Evolutionary conservation across 331 rosid genomes (phyloP), one percentile per base, ranked within the genome.

Genomic region (Telfairia occidentalis): DNA sequence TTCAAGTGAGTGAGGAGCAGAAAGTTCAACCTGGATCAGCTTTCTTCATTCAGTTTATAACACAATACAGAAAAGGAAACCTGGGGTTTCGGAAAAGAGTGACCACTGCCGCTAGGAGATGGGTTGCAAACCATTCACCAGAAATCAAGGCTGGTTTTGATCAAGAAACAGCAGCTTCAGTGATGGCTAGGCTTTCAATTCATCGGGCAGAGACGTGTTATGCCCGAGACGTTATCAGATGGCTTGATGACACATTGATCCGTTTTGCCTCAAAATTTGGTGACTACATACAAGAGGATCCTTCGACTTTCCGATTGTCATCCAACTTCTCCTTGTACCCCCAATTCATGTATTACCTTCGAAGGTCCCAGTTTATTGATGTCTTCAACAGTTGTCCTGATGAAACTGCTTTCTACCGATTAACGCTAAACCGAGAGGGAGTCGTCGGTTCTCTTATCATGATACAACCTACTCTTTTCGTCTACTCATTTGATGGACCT

Each of bases 161-260:
- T 82, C 98, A 93, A 80, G 98, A 93, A 83, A 87, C 98, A 9
- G 98, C 97, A 1, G 97, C 97, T 45, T 83, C 97, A 10, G 96
- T 88, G 80, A 84, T 91, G 82, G 92, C 98, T 58, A 88, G 98
- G 65, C 96, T 93, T 78, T 92, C 98, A 46, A 88, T 93, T 77
- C 88, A 81, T 48, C 90, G 97, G 58, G 92, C 96, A 19, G 89
- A 89, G 81, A 82, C 79, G 42, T 87, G 88, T 85, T 84, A 84
- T 76, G 86, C 95, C 42, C 96, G 95, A 45, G 98, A 93, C 81
- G 97, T 91, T 43, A 83, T 93, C 42, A 85, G 97, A 84, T 89
- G 97, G 98, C 81, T 93, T 24, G 98, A 93, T 80, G 97, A 93
- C 79, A 50, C 76, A 2, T 84, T 93, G 43, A 78, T 93, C 48